Base-by-base conservation (phyloP, 2,329 filamentous ascomycete species). In the Knufia fluminis region DNA sequence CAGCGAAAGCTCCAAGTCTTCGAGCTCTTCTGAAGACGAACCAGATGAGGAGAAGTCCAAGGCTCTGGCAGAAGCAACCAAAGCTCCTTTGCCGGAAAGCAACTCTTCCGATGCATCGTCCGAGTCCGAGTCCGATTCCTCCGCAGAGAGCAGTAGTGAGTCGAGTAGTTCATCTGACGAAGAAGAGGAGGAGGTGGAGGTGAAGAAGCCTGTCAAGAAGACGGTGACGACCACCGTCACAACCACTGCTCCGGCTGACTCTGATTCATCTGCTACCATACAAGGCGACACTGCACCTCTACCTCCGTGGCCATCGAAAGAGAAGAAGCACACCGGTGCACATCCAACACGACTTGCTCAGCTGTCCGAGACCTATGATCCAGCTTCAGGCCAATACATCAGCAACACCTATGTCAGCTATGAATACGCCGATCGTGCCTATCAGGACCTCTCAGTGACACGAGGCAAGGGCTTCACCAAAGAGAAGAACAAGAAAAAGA, bases 401-500 rank as follows among this genome's bases (percentile, higher is more conserved):
- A 89, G 83, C 59, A 96, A 97, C 68, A 79, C 78, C 12, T 97
- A 91, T 65, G 75, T 87, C 9, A 75, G 82, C 19, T 88, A 96
- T 65, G 83, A 85, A 55, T 98, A 97, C 69, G 91, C 90, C 20
- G 84, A 92, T 60, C 82, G 82, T 59, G 94, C 94, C 7, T 86
- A 90, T 63, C 79, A 88, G 58, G 90, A 96, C 64, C 72, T 98
- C 55, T 86, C 89, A 43, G 79, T 95, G 33, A 97, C 91, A 26
- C 87, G 85, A 66, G 92, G 92, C 61, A 97, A 96, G 72, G 89
- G 88, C 3, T 98, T 98, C 71, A 97, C 91, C 52, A 98, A 98
- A 75, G 92, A 97, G 74, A 98, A 98, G 82, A 98, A 98, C 72
- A 98, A 98, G 77, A 92, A 89, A 78, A 90, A 89, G 77, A 77